These are phyloP conservation scores for Vaccinium myrtillus DNA, from an alignment of 148 eudicot genomes.

Conservation along the genomic window DNA sequence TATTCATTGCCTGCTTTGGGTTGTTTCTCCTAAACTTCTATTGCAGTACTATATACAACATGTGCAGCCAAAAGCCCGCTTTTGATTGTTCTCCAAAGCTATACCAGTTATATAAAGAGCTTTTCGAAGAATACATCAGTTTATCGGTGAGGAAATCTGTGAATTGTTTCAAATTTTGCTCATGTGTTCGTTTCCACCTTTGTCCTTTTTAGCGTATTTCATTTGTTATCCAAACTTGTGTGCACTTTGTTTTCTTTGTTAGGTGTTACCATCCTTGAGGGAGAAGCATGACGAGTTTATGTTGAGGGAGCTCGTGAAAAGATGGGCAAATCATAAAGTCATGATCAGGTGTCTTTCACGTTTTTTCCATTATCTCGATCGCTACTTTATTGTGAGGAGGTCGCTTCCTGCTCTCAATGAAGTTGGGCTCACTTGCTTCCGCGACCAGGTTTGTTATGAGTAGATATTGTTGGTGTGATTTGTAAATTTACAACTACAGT, in stretches of 20 bases:
- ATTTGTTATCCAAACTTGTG: background rate
- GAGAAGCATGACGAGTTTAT: conserved; percentile 39
- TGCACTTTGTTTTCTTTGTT: background rate
- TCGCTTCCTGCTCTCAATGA: conserved; percentile 24
- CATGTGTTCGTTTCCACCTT: background rate
- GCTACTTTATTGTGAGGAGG: conserved; percentile 32
- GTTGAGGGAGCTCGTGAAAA: conserved; percentile 39
- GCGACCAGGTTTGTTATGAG: conserved; percentile 29
- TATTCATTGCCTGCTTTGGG: background rate
- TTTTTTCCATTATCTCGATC: conserved; percentile 35
- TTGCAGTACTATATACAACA: conserved; percentile 30
- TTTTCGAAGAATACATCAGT: conserved; percentile 29
- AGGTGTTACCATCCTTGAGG: conserved; percentile 31
- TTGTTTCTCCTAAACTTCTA: conserved; percentile 4
- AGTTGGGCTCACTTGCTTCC: conserved; percentile 37
- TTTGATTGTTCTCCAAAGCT: conserved; percentile 32
- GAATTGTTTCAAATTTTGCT: background rate
- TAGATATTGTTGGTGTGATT: background rate
- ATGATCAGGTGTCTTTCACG: conserved; percentile 38
- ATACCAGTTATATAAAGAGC: conserved; percentile 34
- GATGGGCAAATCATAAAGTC: conserved; percentile 39
- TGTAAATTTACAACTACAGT: background rate
- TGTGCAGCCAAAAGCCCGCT: conserved; percentile 42
- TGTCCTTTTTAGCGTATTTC: background rate
- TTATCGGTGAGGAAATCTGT: conserved; percentile 25